Evolutionary conservation across 345 rosid species (phyloP).

Genomic region (Clarkia xantiana): DNA sequence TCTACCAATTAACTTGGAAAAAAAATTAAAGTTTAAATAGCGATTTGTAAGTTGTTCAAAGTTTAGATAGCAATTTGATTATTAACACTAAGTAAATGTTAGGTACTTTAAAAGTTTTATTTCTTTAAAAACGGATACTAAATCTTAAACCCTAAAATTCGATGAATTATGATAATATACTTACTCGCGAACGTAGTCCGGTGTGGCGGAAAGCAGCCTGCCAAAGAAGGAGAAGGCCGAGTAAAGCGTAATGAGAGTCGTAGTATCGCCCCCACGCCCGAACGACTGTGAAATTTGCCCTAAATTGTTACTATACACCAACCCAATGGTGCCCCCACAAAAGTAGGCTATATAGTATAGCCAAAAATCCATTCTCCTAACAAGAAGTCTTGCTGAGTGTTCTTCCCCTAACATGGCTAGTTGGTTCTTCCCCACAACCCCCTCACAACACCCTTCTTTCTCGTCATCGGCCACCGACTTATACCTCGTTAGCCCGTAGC

Average conservation of each 20-base stretch:
- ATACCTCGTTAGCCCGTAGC: conserved; percentile 7
- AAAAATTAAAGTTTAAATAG: no score
- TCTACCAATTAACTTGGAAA: no score
- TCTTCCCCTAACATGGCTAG: conserved; percentile 63
- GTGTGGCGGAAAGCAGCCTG: conserved; percentile 76
- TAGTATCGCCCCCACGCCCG: conserved; percentile 43
- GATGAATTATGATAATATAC: no score
- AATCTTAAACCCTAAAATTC: no score
- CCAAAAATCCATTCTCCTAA: conserved; percentile 80
- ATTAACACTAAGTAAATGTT: no score
- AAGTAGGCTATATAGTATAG: conserved; percentile 67
- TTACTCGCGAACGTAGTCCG: conserved; percentile 77
- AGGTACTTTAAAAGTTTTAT: no score
- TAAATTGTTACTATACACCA: conserved; percentile 83
- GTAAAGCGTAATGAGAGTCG: conserved; percentile 71
- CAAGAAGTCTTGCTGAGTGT: conserved; percentile 39
- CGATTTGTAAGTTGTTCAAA: no score
- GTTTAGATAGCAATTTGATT: no score
- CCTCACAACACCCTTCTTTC: no score
- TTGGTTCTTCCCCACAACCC: conserved; percentile 21
- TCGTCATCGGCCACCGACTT: no score
- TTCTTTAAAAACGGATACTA: no score
- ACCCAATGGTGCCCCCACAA: conserved; percentile 95
- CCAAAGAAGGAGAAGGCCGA: conserved; percentile 96
- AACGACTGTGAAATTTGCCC: conserved; percentile 91